phyloP scores from a whole-genome alignment of 164 flowering plant genomes.

The Liriodendron chinense region DNA sequence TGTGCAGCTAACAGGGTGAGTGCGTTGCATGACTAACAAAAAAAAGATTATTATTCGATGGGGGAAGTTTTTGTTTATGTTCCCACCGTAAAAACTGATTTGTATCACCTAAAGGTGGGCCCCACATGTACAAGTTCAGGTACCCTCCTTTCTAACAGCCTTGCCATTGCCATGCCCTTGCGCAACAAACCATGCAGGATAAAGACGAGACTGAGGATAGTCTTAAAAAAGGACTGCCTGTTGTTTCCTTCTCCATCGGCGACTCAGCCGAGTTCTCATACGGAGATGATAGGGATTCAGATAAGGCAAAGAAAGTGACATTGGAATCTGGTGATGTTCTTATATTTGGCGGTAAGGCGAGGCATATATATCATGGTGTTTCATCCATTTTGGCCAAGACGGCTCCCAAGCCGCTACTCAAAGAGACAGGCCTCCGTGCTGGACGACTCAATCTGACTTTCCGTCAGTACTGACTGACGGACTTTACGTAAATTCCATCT shows the following conservation, averaged over 20 bases:
- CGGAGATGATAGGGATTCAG: conserved; percentile 49
- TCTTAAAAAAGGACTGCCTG: conserved; percentile 57
- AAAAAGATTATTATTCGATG: background rate
- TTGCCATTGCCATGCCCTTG: background rate
- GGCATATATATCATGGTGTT: conserved; percentile 81
- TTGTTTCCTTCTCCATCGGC: conserved; percentile 89
- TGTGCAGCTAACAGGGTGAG: too few species aligned
- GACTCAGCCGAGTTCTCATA: conserved; percentile 73
- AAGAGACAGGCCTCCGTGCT: conserved; percentile 53
- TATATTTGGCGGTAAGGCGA: conserved; percentile 83
- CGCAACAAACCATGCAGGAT: conserved; percentile 44
- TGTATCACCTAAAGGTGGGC: too few species aligned
- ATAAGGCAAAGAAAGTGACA: conserved; percentile 43
- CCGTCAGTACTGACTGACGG: conserved; percentile 45
- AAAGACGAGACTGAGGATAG: conserved; percentile 63
- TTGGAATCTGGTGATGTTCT: conserved; percentile 85
- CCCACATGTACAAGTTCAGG: too few species aligned
- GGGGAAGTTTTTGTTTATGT: background rate
- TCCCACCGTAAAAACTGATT: too few species aligned
- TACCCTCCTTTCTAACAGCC: too few species aligned
- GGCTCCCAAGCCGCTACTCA: conserved; percentile 53
- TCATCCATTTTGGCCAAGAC: conserved; percentile 40
- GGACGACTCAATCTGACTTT: conserved; percentile 93
- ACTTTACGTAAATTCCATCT: background rate
- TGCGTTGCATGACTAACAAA: too few species aligned